phyloP scores from a whole-genome alignment of 108 stramenopile genomes.

The Seminavis robusta region DNA sequence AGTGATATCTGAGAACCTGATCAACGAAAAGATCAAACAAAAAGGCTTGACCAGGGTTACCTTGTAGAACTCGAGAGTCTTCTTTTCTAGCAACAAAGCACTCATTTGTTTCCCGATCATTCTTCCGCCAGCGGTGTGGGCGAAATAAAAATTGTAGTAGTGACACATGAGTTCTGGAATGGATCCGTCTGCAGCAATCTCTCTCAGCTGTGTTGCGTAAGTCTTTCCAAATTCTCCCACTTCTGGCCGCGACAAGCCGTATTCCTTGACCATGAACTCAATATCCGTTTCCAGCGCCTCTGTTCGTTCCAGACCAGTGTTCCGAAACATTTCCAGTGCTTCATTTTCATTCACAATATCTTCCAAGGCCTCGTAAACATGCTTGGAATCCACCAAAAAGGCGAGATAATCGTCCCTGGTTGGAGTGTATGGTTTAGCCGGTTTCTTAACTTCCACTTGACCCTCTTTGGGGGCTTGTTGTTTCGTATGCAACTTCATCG shows the following conservation, averaged over 20 bases:
- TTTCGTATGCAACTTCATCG: conserved; percentile 90
- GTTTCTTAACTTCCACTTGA: conserved; percentile 37
- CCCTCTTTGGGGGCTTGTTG: conserved; percentile 91
- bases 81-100: conserved; percentile 67
- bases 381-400: conserved; percentile 79
- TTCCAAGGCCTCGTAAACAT: conserved; percentile 82
- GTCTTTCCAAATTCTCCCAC: conserved; percentile 42
- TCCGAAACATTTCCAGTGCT: conserved; percentile 59
- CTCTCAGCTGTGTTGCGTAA: conserved; percentile 57
- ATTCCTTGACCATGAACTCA: conserved; percentile 74
- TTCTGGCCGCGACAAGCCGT: conserved; percentile 34
- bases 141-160: conserved; percentile 95
- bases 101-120: conserved; percentile 94
- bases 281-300: conserved; percentile 77
- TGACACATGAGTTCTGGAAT: conserved; percentile 92
- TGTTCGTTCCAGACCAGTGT: conserved; percentile 85
- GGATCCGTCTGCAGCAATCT: conserved; percentile 32
- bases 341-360: conserved; percentile 57
- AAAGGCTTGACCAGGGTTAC: conserved; percentile 33
- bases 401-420: conserved; percentile 69
- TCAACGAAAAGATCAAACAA: neutral
- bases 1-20: neutral
- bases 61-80: conserved; percentile 90
- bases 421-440: conserved; percentile 46
- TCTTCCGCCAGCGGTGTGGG: conserved; percentile 87